Base-by-base conservation (phyloP, 2,329 filamentous ascomycete species). In the Beauveria varroae region DNA sequence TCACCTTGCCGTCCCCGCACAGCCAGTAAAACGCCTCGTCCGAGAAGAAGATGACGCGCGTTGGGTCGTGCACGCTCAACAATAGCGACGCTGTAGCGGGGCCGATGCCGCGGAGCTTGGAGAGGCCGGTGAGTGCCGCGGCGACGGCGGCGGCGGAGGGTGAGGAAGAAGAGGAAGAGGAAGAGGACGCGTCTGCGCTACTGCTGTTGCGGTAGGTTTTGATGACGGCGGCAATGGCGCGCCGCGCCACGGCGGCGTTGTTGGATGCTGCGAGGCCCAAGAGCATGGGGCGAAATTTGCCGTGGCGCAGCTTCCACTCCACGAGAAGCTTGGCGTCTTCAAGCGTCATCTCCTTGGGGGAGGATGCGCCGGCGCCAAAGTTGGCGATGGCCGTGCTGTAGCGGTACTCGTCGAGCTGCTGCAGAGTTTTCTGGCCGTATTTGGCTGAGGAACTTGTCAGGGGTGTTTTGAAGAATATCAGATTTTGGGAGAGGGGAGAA, bases 21-120 rank as follows among this genome's bases (percentile, higher is more conserved):
- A 88, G 74, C 89, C 89, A 93, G 65, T 86, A 81, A 69, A 86
- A 93, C 3, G 87, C 80, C 73, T 95, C 90, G 68, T 96, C 91
- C 2, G 86, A 89, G 74, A 93, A 93, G 78, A 93, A 93, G 1
- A 89, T 81, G 54, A 86, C 78, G 14, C 75, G 73, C 0, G 77
- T 72, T 0, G 86, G 81, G 63, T 86, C 80, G 65, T 86, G 81
- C 5, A 88, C 83, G 5, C 86, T 82, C 3, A 95, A 79, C 1
- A 93, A 74, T 37, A 95, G 81, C 1, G 88, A 90, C 0, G 89
- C 90, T 0, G 90, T 93, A 8, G 90, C 90, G 1, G 90, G 89
- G 0, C 90, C 90, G 64, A 96, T 84, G 40, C 90, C 90, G 64
- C 80, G 86, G n/a, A 95, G 76, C 60, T 78, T 78, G 1, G 78